Conservation (phyloP, 2,329 filamentous ascomycete species). For the Verticillium tricorpus region DNA sequence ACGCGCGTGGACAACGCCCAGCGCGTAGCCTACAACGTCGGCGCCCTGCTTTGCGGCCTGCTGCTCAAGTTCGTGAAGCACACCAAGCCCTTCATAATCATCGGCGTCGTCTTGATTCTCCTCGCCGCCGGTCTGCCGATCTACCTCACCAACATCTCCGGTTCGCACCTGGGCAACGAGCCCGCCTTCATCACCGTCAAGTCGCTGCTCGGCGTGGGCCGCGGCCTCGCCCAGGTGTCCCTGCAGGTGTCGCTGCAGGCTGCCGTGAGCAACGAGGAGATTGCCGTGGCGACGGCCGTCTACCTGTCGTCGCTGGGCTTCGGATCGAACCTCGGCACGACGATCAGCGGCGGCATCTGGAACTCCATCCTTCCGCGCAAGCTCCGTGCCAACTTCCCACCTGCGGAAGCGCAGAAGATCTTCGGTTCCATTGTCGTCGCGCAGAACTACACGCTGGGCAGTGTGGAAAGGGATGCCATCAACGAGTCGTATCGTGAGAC, state of each 20-base stretch:
- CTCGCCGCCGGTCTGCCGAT: conserved; percentile 28
- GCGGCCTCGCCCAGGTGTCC: conserved; percentile 28
- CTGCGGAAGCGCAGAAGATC: conserved; percentile 14
- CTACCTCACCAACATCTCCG: conserved; percentile 20
- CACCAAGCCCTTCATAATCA: conserved; percentile 25
- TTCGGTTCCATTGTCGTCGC: conserved; percentile 20
- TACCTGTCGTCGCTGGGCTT: conserved; percentile 30
- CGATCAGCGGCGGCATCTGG: conserved; percentile 32
- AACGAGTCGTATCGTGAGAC: conserved; percentile 21
- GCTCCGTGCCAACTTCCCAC: conserved; percentile 17
- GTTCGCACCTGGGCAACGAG: conserved; percentile 22
- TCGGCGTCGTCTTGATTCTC: conserved; percentile 26
- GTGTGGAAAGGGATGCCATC: conserved; percentile 15
- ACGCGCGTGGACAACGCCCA: conserved; percentile 30
- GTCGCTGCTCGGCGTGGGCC: conserved; percentile 26
- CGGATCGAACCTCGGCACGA: conserved; percentile 19
- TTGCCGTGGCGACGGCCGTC: conserved; percentile 29
- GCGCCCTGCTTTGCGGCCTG: conserved; percentile 26
- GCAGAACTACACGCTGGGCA: conserved; percentile 17
- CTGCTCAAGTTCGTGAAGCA: conserved; percentile 30
- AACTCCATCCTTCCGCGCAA: conserved; percentile 21
- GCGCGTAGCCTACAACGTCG: conserved; percentile 30
- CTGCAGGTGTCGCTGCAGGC: conserved; percentile 21
- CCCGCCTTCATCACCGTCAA: conserved; percentile 29
- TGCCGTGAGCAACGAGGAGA: conserved; percentile 25